Conservation (phyloP, 176 grass and related monocot species). For the Zoysia japonica region DNA sequence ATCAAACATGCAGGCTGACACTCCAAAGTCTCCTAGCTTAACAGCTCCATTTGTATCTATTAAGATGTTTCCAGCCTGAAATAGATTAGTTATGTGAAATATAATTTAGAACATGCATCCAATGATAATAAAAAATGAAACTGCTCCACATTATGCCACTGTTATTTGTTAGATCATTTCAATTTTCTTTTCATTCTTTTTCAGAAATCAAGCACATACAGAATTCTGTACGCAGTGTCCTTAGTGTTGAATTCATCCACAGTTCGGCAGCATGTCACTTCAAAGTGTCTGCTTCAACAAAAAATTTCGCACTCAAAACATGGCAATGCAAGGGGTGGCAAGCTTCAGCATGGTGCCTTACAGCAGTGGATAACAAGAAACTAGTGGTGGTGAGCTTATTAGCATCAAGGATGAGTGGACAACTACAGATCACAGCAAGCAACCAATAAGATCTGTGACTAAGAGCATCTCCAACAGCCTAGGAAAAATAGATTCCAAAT, state of each 20-base stretch:
- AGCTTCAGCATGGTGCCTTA: too few relatives aligned
- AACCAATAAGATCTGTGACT: neutral
- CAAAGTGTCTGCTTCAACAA: neutral
- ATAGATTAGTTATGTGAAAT: conserved; percentile 49
- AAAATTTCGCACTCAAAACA: neutral
- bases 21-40: conserved; percentile 93
- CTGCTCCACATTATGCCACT: neutral
- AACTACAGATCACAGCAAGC: neutral
- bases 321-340: too few relatives aligned
- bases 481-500: too few relatives aligned
- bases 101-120: conserved; percentile 46
- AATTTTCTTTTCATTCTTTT: neutral
- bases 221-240: neutral
- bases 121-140: conserved; percentile 24
- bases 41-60: conserved; percentile 93
- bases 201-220: neutral
- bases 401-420: neutral
- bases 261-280: neutral
- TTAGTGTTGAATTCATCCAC: neutral
- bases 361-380: too few relatives aligned
- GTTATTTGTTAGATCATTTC: neutral
- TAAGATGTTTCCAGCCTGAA: conserved; percentile 98
- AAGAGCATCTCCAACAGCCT: too few relatives aligned
- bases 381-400: neutral
- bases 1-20: conserved; percentile 97